Evolutionary conservation across 2,329 filamentous ascomycete genomes (phyloP), one percentile per base, ranked within the genome.

Genomic region (Alternaria angustiovoidea): DNA sequence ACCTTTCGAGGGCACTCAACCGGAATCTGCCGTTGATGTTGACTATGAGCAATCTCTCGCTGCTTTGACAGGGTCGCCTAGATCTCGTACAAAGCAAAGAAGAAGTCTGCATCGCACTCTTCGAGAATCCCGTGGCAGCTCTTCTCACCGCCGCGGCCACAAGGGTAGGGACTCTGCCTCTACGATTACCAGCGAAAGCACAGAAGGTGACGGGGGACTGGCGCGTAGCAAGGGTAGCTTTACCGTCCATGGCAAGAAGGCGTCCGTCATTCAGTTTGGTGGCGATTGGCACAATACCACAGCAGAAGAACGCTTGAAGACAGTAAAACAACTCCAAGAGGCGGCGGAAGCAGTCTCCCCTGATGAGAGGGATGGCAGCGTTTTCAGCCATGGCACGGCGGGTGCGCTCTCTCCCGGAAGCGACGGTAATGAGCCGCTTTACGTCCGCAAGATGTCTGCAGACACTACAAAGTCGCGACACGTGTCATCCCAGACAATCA

Each of bases 231-330:
- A 91, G 12, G 93, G 93, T 5, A 96, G 92, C 70, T 99, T 99
- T 77, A 96, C 95, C 4, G 89, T 99, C 4, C 95, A 99, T 73
- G 94, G 95, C 62, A 99, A 98, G 82, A 98, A 99, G 79, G 95
- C 95, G 3, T 97, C 93, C 1, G 92, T 99, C 57, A 92, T 99
- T 68, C 96, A 92, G n/a, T 96, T 99, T 75, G 93, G 94, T 8
- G 89, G 89, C n/a, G 94, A 97, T 69, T 89, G 97, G 82, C 90
- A 94, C 71, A 90, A 86, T 53, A 74, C 73, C 16, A 71, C 77
- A 9, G 75, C 78, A 22, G 78, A 79, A 53, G 78, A 80, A 65
- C 65, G 77, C 28, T 58, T 80, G 22, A 79, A 78, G 68, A 70
- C 74, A 9, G 73, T 76, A 49, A 78, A 77, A 51, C 75, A 77